These are phyloP conservation scores for Alternaria angustiovoidea DNA, from an alignment of 2,329 filamentous ascomycete genomes.

Conservation along the genomic window DNA sequence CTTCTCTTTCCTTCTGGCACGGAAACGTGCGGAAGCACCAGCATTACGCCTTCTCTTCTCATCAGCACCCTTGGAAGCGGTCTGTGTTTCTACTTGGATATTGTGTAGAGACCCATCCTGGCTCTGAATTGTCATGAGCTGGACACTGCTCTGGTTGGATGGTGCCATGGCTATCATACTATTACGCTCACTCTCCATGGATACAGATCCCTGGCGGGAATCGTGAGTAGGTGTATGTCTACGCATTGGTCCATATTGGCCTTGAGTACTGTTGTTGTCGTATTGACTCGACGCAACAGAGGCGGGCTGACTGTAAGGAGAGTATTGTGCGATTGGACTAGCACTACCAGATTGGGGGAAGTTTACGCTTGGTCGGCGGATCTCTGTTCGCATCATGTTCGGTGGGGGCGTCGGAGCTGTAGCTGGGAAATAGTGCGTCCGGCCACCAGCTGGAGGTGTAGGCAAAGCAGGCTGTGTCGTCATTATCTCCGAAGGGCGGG, in stretches of 20 bases:
- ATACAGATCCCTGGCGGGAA: conserved; percentile 44
- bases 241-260: conserved; percentile 27
- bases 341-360: conserved; percentile 54
- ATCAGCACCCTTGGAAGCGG: conserved; percentile 82
- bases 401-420: conserved; percentile 47
- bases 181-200: conserved; percentile 46
- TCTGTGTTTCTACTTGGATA: conserved; percentile 79
- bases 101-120: conserved; percentile 60
- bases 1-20: conserved; percentile 81
- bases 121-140: conserved; percentile 63
- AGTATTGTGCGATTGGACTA: conserved; percentile 59
- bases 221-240: conserved; percentile 30
- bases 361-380: conserved; percentile 43
- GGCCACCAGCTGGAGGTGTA: conserved; percentile 53
- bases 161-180: conserved; percentile 57
- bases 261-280: conserved; percentile 44
- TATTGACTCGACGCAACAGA: conserved; percentile 46
- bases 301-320: conserved; percentile 45
- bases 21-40: conserved; percentile 82
- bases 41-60: conserved; percentile 88
- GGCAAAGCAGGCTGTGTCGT: conserved; percentile 58
- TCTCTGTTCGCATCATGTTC: conserved; percentile 33
- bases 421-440: conserved; percentile 46
- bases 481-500: conserved; percentile 54
- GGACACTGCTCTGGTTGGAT: conserved; percentile 58